These are phyloP conservation scores for Dictyostelium intermedium DNA, from an alignment of 78 protist genomes.

Conservation along the genomic window DNA sequence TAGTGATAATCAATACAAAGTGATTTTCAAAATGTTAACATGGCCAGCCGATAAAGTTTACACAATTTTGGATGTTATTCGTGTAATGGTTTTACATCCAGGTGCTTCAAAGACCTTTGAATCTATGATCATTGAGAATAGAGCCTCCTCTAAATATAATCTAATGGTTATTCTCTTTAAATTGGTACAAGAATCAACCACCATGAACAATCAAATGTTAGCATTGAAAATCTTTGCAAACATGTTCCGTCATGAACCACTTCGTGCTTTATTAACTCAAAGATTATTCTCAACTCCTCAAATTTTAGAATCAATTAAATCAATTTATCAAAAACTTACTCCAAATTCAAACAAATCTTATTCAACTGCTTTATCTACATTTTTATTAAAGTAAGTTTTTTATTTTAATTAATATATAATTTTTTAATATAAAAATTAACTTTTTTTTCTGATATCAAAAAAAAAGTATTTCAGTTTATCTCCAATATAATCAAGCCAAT, in stretches of 20 bases:
- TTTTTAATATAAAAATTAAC: no score
- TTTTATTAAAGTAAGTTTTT: conserved; percentile 59
- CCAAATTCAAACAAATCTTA: background rate
- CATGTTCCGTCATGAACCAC: conserved; percentile 14
- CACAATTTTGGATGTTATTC: background rate
- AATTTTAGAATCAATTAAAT: background rate
- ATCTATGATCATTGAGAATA: background rate
- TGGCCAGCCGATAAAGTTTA: conserved; percentile 49
- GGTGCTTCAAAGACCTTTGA: conserved; percentile 31
- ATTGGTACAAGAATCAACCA: background rate
- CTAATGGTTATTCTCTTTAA: background rate
- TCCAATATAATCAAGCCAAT: background rate
- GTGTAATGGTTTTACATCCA: conserved; percentile 42
- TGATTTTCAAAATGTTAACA: conserved; percentile 14
- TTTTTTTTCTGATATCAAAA: background rate
- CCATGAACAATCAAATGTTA: background rate
- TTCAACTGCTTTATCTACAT: conserved; percentile 31
- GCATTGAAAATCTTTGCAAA: conserved; percentile 21
- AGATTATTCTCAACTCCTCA: background rate
- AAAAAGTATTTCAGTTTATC: conserved; percentile 22
- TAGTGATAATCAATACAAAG: conserved; percentile 37
- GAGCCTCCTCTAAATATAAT: background rate
- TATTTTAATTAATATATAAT: background rate
- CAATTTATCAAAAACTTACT: background rate
- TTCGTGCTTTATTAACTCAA: conserved; percentile 1